phyloP scores from a whole-genome alignment of 257 asterid species.

The Petrea volubilis region DNA sequence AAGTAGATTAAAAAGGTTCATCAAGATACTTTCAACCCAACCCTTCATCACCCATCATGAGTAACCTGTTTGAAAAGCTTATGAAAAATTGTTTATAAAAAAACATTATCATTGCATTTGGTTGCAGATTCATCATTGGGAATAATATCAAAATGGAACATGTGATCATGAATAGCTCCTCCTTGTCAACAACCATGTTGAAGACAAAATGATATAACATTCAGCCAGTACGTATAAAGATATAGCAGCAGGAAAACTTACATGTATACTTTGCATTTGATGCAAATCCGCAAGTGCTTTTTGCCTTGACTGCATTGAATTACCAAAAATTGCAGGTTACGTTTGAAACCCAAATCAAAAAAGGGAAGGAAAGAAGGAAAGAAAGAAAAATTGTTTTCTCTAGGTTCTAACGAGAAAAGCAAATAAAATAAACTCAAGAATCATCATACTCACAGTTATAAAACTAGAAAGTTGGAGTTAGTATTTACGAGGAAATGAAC shows the following conservation, averaged over 20 bases:
- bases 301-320: slow-evolving; percentile 88
- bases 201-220: slow-evolving; percentile 1
- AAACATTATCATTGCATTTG: background rate
- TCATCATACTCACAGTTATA: background rate
- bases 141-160: background rate
- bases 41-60: background rate
- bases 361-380: too few relatives aligned
- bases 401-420: too few relatives aligned
- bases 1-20: slow-evolving; percentile 3
- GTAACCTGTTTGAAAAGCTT: background rate
- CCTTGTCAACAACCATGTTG: slow-evolving; percentile 2
- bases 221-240: background rate
- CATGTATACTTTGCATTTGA: slow-evolving; percentile 87
- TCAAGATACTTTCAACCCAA: background rate
- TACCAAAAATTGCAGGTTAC: slow-evolving; percentile 20
- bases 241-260: slow-evolving; percentile 45
- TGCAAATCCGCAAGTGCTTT: slow-evolving; percentile 84
- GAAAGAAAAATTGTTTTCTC: too few relatives aligned
- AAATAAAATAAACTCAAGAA: slow-evolving; percentile 19
- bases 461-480: slow-evolving; percentile 4
- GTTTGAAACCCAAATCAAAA: too few relatives aligned
- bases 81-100: background rate
- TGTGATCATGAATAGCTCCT: background rate
- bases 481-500: background rate
- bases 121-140: slow-evolving; percentile 14